Percentiles rank a stretch among this genome's conserved stretches.
Evolutionary conservation across 2,329 filamentous ascomycete species (phyloP).

Genomic region (Fusarium lyarnte): DNA sequence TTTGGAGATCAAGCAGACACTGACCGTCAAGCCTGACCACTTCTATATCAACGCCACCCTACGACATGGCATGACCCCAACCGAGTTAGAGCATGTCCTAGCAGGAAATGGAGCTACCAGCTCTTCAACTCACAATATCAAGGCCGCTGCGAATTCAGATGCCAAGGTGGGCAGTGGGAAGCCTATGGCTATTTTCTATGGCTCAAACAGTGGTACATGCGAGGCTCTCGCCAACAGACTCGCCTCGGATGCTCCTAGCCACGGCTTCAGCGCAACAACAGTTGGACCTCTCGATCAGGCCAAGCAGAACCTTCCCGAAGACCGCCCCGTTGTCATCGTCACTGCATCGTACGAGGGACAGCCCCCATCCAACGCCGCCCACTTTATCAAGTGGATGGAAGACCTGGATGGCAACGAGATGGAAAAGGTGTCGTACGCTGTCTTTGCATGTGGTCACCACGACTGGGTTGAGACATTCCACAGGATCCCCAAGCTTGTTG

Average conservation of each 20-base stretch:
- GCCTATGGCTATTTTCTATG: constrained; percentile 74
- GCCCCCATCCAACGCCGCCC: constrained; percentile 75
- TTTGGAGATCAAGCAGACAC: constrained; percentile 62
- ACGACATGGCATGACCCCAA: constrained; percentile 57
- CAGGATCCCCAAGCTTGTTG: constrained; percentile 70
- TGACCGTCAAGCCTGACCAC: constrained; percentile 71
- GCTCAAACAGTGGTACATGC: constrained; percentile 79
- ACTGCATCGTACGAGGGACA: constrained; percentile 79
- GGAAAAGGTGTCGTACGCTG: constrained; percentile 68
- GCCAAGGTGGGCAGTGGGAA: constrained; percentile 40
- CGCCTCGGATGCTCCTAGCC: constrained; percentile 64
- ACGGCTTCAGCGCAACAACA: constrained; percentile 66
- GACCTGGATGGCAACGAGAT: constrained; percentile 56
- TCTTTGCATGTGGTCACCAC: constrained; percentile 73
- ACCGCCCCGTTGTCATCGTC: constrained; percentile 72
- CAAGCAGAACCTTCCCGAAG: constrained; percentile 66
- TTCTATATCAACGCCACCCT: constrained; percentile 70
- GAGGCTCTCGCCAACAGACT: constrained; percentile 73
- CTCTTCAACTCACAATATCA: constrained; percentile 6
- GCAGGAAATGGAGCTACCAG: constrained; percentile 33
- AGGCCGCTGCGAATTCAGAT: background rate
- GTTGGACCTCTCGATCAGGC: constrained; percentile 70
- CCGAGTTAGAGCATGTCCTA: constrained; percentile 58
- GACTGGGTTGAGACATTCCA: constrained; percentile 74
- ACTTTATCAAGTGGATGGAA: constrained; percentile 75